These are phyloP conservation scores for Rhodomyrtus tomentosa DNA, from an alignment of 345 rosid genomes.

Conservation along the genomic window DNA sequence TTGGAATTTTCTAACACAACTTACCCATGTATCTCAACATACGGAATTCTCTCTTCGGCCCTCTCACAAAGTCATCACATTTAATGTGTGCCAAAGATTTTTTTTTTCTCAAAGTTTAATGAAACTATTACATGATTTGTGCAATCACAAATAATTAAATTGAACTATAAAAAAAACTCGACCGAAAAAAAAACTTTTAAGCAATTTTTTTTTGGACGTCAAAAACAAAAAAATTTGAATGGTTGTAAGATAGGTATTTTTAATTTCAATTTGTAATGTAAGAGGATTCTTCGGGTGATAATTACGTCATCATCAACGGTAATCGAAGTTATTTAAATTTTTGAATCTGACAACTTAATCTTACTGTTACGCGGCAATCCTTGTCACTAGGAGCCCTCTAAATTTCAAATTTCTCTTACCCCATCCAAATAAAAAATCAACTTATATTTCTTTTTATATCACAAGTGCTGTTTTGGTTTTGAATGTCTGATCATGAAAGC, in stretches of 20 bases:
- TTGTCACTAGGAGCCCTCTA: too few relatives aligned
- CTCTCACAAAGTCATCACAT: background rate
- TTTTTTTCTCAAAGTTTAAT: background rate
- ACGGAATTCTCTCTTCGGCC: background rate
- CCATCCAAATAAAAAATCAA: background rate
- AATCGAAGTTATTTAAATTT: background rate
- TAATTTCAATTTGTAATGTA: background rate
- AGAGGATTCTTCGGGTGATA: background rate
- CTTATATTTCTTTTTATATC: background rate
- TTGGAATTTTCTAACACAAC: too few relatives aligned
- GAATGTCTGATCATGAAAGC: background rate
- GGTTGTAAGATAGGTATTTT: background rate
- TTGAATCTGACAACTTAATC: background rate
- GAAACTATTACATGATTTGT: background rate
- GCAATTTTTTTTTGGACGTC: background rate
- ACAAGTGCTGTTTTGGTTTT: background rate
- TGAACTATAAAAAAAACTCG: background rate
- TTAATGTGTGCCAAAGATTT: background rate
- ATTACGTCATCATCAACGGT: background rate
- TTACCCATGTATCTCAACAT: background rate
- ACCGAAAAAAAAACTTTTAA: background rate
- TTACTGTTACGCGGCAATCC: background rate
- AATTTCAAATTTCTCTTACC: background rate
- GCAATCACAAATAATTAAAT: background rate
- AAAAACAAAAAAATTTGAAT: background rate